Percentiles rank a stretch among this genome's conserved stretches.
Evolutionary conservation across 2,329 filamentous ascomycete species (phyloP).

Genomic region (Pseudogymnoascus sp.): DNA sequence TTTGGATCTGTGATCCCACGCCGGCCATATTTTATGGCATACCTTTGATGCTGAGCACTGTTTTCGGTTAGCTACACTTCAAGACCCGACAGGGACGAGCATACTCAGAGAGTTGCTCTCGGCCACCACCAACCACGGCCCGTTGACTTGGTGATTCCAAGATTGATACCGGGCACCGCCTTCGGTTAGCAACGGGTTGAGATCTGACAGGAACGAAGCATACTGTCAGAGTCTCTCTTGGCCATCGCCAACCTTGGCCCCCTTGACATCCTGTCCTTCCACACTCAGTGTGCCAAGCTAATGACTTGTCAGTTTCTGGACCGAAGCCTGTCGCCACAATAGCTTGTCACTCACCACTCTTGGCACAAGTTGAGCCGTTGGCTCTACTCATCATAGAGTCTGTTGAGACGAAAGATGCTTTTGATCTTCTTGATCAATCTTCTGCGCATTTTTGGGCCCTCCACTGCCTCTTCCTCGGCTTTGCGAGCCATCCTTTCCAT

Average conservation of each 20-base stretch:
- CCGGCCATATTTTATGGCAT: background rate
- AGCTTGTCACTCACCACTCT: background rate
- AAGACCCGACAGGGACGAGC: background rate
- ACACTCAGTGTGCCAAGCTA: slow-evolving; percentile 3
- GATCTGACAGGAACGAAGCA: background rate
- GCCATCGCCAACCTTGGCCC: slow-evolving; percentile 1
- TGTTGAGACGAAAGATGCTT: background rate
- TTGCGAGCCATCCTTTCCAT: slow-evolving; percentile 2
- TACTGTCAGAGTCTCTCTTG: background rate
- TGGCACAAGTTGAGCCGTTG: background rate
- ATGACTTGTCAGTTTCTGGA: background rate
- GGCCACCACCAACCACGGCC: background rate
- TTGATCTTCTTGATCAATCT: slow-evolving; percentile 5
- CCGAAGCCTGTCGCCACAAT: background rate
- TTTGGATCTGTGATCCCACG: background rate
- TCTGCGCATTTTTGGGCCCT: background rate
- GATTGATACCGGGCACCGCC: background rate
- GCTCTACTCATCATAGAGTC: slow-evolving; percentile 6
- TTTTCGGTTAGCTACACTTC: background rate
- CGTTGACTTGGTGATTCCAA: background rate
- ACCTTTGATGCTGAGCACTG: slow-evolving; percentile 2
- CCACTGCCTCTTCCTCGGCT: background rate
- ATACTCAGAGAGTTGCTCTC: background rate
- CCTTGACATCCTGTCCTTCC: background rate
- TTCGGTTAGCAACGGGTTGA: background rate